Base-by-base conservation (phyloP, 2,329 filamentous ascomycete genomes). In the Cryphonectria naterciae region DNA sequence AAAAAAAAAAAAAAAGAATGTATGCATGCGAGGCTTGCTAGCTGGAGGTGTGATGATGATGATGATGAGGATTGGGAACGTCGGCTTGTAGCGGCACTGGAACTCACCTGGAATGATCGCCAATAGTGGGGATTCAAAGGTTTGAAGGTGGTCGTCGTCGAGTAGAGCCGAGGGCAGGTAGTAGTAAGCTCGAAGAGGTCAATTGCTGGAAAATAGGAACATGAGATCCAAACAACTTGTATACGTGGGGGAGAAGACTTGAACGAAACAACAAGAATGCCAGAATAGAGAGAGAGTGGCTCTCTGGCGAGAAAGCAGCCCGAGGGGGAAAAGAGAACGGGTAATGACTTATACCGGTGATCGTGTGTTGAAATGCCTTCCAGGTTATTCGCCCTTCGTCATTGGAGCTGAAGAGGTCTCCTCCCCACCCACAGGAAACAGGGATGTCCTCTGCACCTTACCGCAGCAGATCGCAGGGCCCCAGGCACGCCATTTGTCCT, bases 381-480 rank as follows among this genome's bases (percentile, higher is more conserved):
- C 43, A 68, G 67, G 58, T 62, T 32, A 58, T 63, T 71, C 71
- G 69, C 71, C 68, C 71, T 66, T 69, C 63, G 63, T 65, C 69
- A 73, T 73, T 71, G 69, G 68, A 68, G 68, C 63, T 67, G 63
- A 28, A 49, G 56, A 41, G 22, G 28, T 41, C 37, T n/a, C 17
- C 46, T 22, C 64, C 64, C 70, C 70, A 65, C 66, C 46, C 19
- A 19, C 37, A 25, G 22, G 41, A 28, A 60, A 54, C 68, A 73
- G 52, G 69, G 65, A 66, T 71, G 46, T 25, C 62, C 71, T 68
- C 43, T 67, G 65, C 60, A 70, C 49, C 32, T 49, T 13, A 7
- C n/a, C 32, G 37, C 46, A 19, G 61, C 65, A 65, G 32, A 65
- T 61, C 66, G 58, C 49, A 63, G 11, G 52, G 56, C 58, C 22